These are phyloP conservation scores for Zelopaecilomyces penicillatus DNA, from an alignment of 2,329 filamentous ascomycete species.

Conservation along the genomic window DNA sequence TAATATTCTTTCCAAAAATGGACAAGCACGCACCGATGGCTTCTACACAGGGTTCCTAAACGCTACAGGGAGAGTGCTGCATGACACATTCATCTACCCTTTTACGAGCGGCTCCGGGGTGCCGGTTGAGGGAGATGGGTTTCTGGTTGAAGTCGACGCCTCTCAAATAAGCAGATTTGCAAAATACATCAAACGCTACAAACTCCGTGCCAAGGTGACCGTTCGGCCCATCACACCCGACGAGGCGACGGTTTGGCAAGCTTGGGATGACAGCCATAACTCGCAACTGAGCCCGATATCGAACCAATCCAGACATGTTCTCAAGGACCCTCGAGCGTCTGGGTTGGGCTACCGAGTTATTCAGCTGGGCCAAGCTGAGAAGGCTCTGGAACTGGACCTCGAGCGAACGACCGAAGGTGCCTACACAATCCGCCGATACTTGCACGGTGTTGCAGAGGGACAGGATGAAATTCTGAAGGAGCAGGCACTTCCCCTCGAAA, in stretches of 20 bases:
- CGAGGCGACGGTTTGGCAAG: conserved; percentile 62
- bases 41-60: conserved; percentile 83
- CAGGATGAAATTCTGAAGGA: conserved; percentile 66
- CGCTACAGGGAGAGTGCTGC: conserved; percentile 71
- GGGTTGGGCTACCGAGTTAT: conserved; percentile 46
- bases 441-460: conserved; percentile 78
- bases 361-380: conserved; percentile 16
- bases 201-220: conserved; percentile 70
- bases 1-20: conserved; percentile 29
- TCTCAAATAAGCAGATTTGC: conserved; percentile 52
- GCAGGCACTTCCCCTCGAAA: conserved; percentile 73
- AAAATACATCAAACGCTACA: conserved; percentile 75
- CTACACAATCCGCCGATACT: conserved; percentile 70
- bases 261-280: conserved; percentile 52
- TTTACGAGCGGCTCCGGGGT: conserved; percentile 26
- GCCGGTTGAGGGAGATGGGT: conserved; percentile 22
- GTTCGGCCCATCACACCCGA: conserved; percentile 56
- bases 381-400: conserved; percentile 31
- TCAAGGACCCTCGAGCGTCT: conserved; percentile 46
- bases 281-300: neutral
- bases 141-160: conserved; percentile 77
- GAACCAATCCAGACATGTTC: conserved; percentile 21
- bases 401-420: conserved; percentile 42
- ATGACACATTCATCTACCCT: conserved; percentile 87
- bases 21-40: conserved; percentile 34